Base-by-base conservation (phyloP, 2,329 filamentous ascomycete genomes). In the Alternaria ventricosa region DNA sequence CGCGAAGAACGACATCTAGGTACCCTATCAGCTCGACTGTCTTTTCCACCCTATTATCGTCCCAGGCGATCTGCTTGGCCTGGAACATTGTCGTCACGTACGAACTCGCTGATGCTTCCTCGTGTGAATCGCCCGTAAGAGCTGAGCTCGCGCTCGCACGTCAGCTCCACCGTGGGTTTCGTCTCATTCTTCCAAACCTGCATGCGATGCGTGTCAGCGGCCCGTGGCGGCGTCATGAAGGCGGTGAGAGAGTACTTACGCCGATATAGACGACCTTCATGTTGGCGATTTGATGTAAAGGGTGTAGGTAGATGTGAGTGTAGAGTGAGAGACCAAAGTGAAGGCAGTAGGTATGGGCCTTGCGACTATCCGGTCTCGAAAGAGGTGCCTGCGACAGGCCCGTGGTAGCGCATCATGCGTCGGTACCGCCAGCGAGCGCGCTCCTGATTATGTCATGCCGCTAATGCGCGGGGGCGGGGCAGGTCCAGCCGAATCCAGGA, bases 221-320 rank as follows among this genome's bases (percentile, higher is more conserved):
- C 11, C 18, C 13, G 23, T 22, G 20, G 44, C 44, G 46, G 33
- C 13, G 57, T 61, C 22, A 46, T 49, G 53, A 60, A 51, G 58
- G 71, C 66, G 72, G 67, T 70, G 69, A 71, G 66, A 65, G 67
- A 65, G 43, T 56, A 78, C 89, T 69, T 89, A 96, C 93, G 75
- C 92, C 93, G 78, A 96, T 93, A 82, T 96, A 96, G 81, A 92
- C 87, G 81, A 96, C 84, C 88, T 94, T 95, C 92, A 95, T 95
- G 78, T 74, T 82, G 78, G 53, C 63, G 23, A 6, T 25, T 25
- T 25, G 23, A 25, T 25, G 23, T 8, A 25, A 25, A 53, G 49
- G 20, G 13, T n/a, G 18, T 20, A n/a, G 25, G 43, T 36, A 53
- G 11, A n/a, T 41, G 9, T 20, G 33, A 8, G 30, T 43, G 13